Conservation (phyloP, 257 asterid species). For the Ilex aquifolium region DNA sequence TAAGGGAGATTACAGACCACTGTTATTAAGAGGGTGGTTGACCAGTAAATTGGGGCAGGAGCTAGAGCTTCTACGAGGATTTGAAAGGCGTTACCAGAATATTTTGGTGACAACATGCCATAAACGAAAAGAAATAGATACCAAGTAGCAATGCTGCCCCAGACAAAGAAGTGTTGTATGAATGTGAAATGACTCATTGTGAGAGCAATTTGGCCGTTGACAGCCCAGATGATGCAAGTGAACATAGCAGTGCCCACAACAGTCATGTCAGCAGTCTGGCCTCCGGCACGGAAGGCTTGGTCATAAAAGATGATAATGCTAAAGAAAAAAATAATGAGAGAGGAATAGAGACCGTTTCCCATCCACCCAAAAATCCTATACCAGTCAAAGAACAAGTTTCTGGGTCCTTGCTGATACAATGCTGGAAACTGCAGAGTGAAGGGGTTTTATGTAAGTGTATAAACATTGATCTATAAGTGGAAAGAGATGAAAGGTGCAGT, state of each 20-base stretch:
- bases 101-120: conserved; percentile 41
- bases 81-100: conserved; percentile 43
- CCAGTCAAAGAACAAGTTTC: conserved; percentile 88
- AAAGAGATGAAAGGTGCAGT: not conserved
- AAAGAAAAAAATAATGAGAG: conserved; percentile 71
- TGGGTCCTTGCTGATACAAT: conserved; percentile 91
- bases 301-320: conserved; percentile 65
- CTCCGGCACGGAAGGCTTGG: conserved; percentile 81
- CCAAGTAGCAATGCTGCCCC: conserved; percentile 71
- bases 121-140: conserved; percentile 66
- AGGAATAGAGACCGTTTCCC: conserved; percentile 80
- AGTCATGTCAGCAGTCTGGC: conserved; percentile 85
- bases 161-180: conserved; percentile 77
- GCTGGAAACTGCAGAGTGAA: conserved; percentile 76
- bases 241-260: conserved; percentile 90
- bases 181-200: conserved; percentile 94
- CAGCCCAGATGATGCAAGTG: conserved; percentile 89
- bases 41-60: conserved; percentile 89
- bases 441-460: not conserved
- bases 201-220: conserved; percentile 83
- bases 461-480: not conserved
- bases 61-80: conserved; percentile 66
- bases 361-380: conserved; percentile 85
- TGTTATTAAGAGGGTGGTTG: conserved; percentile 62
- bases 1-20: conserved; percentile 72